These are phyloP conservation scores for Meyerozyma smithsonii DNA, from an alignment of 1,139 yeast genomes.

Conservation along the genomic window DNA sequence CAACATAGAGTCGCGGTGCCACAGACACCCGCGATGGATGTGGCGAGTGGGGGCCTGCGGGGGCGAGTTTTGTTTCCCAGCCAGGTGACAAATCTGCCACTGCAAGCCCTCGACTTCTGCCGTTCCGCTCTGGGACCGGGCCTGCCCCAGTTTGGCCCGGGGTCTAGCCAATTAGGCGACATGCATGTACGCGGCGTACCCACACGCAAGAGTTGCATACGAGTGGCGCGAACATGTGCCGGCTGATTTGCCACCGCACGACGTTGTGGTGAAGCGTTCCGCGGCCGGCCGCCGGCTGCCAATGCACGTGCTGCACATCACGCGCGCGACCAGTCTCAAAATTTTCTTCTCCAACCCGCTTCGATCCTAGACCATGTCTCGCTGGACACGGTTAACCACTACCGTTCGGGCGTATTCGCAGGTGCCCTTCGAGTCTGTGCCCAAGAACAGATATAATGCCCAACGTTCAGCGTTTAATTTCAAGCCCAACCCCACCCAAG, in stretches of 20 bases:
- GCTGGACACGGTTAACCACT: neutral
- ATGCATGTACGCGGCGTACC: too few species aligned
- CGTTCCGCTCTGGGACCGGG: too few species aligned
- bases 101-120: too few species aligned
- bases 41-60: too few species aligned
- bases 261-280: neutral
- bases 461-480: conserved; percentile 39
- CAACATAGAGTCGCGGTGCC: too few species aligned
- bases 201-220: too few species aligned
- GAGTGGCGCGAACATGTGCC: too few species aligned
- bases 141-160: too few species aligned
- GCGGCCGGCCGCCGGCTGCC: neutral
- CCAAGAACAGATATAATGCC: conserved; percentile 35
- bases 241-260: neutral
- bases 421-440: conserved; percentile 32
- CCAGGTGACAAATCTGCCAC: too few species aligned
- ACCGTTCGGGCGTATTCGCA: neutral
- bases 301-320: neutral
- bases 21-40: too few species aligned
- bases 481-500: conserved; percentile 36
- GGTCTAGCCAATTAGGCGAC: too few species aligned
- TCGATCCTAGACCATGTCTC: neutral
- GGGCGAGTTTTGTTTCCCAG: too few species aligned
- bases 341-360: neutral
- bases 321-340: neutral